Conservation (phyloP, 1,284 basidiomycete species). For the Chalciporus sp. region DNA sequence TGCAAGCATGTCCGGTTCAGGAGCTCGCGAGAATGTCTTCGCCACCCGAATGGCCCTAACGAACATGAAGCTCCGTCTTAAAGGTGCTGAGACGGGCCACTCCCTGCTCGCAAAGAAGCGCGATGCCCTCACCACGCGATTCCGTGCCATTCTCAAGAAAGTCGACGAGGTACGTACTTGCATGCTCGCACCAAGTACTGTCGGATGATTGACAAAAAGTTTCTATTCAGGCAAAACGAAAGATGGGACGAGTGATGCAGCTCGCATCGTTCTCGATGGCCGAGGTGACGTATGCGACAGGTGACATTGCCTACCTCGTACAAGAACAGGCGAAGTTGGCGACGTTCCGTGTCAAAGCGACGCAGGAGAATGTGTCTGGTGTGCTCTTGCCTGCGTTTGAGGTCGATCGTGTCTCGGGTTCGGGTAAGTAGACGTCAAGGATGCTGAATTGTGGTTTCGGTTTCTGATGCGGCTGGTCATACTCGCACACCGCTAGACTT, state of each 20-base stretch:
- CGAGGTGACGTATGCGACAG: conserved; percentile 97
- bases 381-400: conserved; percentile 98
- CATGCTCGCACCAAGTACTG: background rate
- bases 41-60: conserved; percentile 95
- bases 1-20: conserved; percentile 80
- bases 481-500: conserved; percentile 65
- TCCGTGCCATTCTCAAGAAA: conserved; percentile 86
- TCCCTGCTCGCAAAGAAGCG: conserved; percentile 97
- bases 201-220: background rate
- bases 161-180: conserved; percentile 82
- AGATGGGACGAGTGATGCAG: conserved; percentile 99
- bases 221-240: conserved; percentile 84
- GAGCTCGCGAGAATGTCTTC: conserved; percentile 89
- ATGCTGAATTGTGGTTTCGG: background rate
- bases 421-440: conserved; percentile 55
- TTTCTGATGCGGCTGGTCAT: background rate
- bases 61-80: conserved; percentile 90
- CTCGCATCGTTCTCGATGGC: conserved; percentile 98
- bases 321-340: conserved; percentile 92
- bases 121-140: conserved; percentile 92
- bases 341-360: conserved; percentile 90
- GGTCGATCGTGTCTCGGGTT: conserved; percentile 80
- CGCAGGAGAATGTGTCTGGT: conserved; percentile 98
- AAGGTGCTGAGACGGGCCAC: conserved; percentile 97
- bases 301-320: conserved; percentile 95